Evolutionary conservation across 2,329 filamentous ascomycete genomes (phyloP).

Genomic region (Onygena corvina): DNA sequence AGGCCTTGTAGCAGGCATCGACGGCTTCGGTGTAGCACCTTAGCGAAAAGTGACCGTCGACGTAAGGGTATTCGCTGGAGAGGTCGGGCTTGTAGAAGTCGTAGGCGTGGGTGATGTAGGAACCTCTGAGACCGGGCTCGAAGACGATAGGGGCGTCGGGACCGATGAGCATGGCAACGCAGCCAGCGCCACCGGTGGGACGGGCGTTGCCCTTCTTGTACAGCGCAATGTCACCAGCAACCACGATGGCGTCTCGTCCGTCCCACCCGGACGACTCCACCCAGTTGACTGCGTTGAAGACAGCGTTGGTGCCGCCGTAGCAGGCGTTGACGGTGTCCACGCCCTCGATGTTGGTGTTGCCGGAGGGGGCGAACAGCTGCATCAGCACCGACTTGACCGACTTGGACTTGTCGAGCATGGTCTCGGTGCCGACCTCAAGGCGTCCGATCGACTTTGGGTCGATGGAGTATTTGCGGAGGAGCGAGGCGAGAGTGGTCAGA

Average conservation of each 20-base stretch:
- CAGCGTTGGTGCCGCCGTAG: constrained; percentile 68
- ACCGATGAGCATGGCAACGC: constrained; percentile 61
- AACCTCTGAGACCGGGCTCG: constrained; percentile 63
- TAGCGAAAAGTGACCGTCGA: constrained; percentile 67
- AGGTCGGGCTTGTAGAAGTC: constrained; percentile 80
- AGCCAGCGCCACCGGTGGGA: constrained; percentile 63
- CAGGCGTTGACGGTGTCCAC: constrained; percentile 69
- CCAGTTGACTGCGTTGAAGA: constrained; percentile 70
- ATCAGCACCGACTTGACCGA: constrained; percentile 72
- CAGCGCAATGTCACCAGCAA: constrained; percentile 65
- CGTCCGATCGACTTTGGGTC: constrained; percentile 62
- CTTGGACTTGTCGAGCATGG: constrained; percentile 71
- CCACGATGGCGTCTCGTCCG: constrained; percentile 62
- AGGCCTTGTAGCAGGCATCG: constrained; percentile 67
- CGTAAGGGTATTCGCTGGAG: constrained; percentile 68
- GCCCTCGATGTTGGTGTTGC: constrained; percentile 67
- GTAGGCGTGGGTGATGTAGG: constrained; percentile 69
- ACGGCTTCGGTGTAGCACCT: constrained; percentile 65
- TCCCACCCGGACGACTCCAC: constrained; percentile 80
- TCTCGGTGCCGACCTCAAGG: constrained; percentile 70
- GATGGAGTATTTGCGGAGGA: constrained; percentile 72
- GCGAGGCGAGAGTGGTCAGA: constrained; percentile 63
- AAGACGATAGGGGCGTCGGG: constrained; percentile 60
- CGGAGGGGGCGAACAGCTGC: constrained; percentile 58
- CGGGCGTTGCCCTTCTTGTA: constrained; percentile 69